A percentile compares a stretch with the other conserved stretches of the same genome.
Conservation (phyloP, 208 protist genomes). For the Trypanosoma mega region DNA sequence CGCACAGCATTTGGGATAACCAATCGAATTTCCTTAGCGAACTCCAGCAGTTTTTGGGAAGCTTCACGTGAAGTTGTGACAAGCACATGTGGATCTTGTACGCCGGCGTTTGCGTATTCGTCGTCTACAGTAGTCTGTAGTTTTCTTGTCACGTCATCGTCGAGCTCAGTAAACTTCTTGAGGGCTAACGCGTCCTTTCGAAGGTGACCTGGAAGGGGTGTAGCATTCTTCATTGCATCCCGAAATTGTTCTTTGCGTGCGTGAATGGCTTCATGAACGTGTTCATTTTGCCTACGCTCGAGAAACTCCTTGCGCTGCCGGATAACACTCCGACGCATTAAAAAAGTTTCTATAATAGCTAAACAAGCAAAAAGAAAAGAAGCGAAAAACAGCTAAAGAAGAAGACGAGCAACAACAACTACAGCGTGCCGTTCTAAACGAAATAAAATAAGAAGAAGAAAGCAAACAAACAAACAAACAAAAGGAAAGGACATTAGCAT, state of each 20-base stretch:
- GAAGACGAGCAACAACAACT: neutral
- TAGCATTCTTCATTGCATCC: constrained; percentile 70
- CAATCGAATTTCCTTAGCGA: constrained; percentile 98
- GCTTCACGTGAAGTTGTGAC: constrained; percentile 99
- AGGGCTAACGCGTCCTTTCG: constrained; percentile 78
- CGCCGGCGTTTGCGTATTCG: constrained; percentile 97
- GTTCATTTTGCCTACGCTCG: constrained; percentile 78
- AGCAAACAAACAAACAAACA: constrained; percentile 12
- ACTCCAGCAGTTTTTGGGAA: constrained; percentile 95
- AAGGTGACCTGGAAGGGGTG: constrained; percentile 82
- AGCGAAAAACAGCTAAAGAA: too few relatives aligned
- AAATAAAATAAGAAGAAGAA: constrained; percentile 24
- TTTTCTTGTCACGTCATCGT: constrained; percentile 75
- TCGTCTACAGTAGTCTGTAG: constrained; percentile 92
- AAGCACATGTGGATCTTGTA: constrained; percentile 97
- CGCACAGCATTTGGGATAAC: constrained; percentile 98
- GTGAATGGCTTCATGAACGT: constrained; percentile 74
- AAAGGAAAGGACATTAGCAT: constrained; percentile 2
- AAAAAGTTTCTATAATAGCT: constrained; percentile 2
- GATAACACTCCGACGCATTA: constrained; percentile 83
- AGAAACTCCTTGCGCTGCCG: constrained; percentile 88
- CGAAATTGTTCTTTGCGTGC: constrained; percentile 81
- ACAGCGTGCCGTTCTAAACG: neutral
- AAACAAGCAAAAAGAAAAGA: too few relatives aligned
- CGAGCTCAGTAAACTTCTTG: constrained; percentile 90